Conservation (phyloP, 2,329 filamentous ascomycete genomes). For the Sclerotinia subarctica region DNA sequence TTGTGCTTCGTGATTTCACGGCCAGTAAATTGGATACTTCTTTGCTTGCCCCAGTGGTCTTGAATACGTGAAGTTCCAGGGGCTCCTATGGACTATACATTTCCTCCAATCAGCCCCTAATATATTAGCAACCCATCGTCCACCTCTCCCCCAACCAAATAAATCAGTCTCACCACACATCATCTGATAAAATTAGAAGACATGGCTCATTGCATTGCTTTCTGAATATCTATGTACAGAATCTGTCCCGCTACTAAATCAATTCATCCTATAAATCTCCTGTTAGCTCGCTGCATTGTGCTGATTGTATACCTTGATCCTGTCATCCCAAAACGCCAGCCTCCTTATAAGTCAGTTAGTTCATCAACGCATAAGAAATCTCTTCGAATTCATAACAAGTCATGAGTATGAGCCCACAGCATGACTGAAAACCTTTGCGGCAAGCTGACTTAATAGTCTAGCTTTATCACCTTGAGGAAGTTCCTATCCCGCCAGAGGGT, state of each 20-base stretch:
- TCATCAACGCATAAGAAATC: background rate
- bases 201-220: background rate
- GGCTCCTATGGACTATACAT: too few relatives aligned
- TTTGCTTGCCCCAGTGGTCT: too few relatives aligned
- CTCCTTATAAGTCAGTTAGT: background rate
- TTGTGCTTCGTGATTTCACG: background rate
- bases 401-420: conserved; percentile 52
- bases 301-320: background rate
- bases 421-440: conserved; percentile 62
- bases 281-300: background rate
- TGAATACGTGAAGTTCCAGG: background rate
- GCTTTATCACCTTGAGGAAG: conserved; percentile 80
- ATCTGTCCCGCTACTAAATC: background rate
- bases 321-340: background rate
- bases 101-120: background rate
- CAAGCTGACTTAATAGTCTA: conserved; percentile 76
- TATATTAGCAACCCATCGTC: background rate
- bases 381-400: conserved; percentile 1
- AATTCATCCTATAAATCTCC: background rate
- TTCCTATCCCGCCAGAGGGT: conserved; percentile 42
- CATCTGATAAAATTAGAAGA: too few relatives aligned
- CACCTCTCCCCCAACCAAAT: too few relatives aligned
- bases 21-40: background rate
- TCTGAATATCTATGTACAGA: background rate
- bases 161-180: background rate